phyloP scores from a whole-genome alignment of 2,329 filamentous ascomycete genomes.

The Cordyceps javanica region DNA sequence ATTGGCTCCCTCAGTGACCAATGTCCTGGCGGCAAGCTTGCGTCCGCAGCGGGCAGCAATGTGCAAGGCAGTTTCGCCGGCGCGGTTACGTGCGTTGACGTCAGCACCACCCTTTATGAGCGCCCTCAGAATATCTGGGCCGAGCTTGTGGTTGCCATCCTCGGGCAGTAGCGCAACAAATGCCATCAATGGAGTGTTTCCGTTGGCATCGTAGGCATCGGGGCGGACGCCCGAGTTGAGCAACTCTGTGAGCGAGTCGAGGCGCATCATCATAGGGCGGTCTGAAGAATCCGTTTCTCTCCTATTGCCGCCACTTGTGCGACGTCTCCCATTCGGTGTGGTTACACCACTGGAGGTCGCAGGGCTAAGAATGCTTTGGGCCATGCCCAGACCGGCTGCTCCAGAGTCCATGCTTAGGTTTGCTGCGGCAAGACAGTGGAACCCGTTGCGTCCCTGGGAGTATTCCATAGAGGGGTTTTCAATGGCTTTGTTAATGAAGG shows the following conservation, averaged over 20 bases:
- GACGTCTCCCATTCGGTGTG: background rate
- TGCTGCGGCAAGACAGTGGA: constrained; percentile 53
- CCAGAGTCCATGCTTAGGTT: constrained; percentile 34
- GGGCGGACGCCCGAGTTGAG: constrained; percentile 36
- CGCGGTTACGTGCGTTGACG: constrained; percentile 45
- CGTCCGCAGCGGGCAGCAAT: constrained; percentile 47
- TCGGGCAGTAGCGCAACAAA: constrained; percentile 46
- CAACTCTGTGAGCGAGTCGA: constrained; percentile 23
- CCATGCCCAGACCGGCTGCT: constrained; percentile 18
- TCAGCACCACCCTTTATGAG: constrained; percentile 38
- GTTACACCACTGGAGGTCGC: background rate
- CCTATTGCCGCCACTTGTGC: background rate
- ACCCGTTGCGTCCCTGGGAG: constrained; percentile 44
- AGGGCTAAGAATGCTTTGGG: background rate
- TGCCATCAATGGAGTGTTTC: constrained; percentile 50
- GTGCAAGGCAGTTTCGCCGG: constrained; percentile 50
- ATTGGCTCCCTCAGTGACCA: constrained; percentile 42
- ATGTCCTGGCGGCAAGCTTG: constrained; percentile 43
- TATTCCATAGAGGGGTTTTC: constrained; percentile 28
- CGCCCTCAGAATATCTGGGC: constrained; percentile 38
- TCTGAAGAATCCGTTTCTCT: constrained; percentile 27
- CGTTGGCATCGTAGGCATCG: constrained; percentile 46
- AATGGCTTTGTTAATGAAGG: constrained; percentile 29
- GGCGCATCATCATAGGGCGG: constrained; percentile 24
- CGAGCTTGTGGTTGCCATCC: constrained; percentile 43